Evolutionary conservation across 179 eudicot species (phyloP).

Genomic region (Nepenthes alata): DNA sequence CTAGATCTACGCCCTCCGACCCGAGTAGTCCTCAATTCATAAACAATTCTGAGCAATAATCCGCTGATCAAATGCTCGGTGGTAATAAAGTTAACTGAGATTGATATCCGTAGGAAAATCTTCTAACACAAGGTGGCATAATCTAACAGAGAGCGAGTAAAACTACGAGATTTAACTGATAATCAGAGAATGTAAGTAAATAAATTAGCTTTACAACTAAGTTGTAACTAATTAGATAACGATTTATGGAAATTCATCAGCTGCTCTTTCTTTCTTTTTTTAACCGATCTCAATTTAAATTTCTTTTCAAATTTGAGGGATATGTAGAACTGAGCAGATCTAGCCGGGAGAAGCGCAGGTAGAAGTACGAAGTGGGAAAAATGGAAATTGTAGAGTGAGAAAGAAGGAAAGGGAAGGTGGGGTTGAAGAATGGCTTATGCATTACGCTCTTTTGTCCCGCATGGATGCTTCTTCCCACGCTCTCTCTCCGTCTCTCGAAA

Average conservation of each 20-base stretch:
- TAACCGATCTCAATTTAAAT: too few relatives aligned
- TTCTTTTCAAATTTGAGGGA: too few relatives aligned
- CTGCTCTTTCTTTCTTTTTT: too few relatives aligned
- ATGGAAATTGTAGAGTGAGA: not conserved
- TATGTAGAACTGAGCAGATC: not conserved
- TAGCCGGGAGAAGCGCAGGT: too few relatives aligned
- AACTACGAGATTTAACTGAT: too few relatives aligned
- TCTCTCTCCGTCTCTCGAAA: not conserved
- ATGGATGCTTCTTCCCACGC: not conserved
- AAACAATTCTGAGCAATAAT: not conserved
- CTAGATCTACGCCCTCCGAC: not conserved
- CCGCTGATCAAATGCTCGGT: conserved; percentile 1
- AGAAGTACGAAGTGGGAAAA: too few relatives aligned
- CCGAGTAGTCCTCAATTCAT: not conserved
- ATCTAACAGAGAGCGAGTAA: too few relatives aligned
- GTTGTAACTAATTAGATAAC: too few relatives aligned
- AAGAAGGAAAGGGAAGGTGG: not conserved
- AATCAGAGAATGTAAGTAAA: too few relatives aligned
- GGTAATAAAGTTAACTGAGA: not conserved
- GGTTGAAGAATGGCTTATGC: not conserved
- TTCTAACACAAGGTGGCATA: not conserved
- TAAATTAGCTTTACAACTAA: too few relatives aligned
- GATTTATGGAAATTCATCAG: too few relatives aligned
- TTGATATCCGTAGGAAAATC: not conserved
- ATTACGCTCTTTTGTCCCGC: not conserved